phyloP scores from a whole-genome alignment of 345 rosid genomes.

The Euphorbia pulcherrima region DNA sequence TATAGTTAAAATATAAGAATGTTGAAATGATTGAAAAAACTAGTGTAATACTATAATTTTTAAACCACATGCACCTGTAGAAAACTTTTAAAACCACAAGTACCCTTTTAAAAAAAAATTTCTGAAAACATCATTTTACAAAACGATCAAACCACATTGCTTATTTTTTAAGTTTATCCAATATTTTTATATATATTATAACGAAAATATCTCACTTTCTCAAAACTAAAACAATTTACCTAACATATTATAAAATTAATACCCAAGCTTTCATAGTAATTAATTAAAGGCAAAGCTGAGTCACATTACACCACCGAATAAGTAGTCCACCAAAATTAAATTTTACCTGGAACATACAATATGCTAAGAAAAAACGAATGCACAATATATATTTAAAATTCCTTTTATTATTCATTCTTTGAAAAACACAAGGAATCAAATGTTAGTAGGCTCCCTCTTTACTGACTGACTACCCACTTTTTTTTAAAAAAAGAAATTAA shows the following conservation, averaged over 20 bases:
- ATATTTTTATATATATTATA: neutral
- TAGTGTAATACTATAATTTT: too few species aligned
- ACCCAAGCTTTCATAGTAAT: neutral
- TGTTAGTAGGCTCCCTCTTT: neutral
- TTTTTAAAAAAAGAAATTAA: constrained; percentile 11
- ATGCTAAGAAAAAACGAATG: too few species aligned
- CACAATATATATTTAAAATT: too few species aligned
- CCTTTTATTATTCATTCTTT: constrained; percentile 6
- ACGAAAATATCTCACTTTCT: neutral
- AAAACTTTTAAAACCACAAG: too few species aligned
- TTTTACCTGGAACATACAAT: neutral
- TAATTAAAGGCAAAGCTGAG: neutral
- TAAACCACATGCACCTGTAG: too few species aligned
- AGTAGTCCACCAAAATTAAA: neutral
- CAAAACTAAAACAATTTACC: neutral
- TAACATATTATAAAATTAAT: neutral
- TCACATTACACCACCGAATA: neutral
- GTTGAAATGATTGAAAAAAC: too few species aligned
- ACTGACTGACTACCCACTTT: neutral
- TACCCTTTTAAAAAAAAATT: too few species aligned
- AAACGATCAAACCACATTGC: too few species aligned
- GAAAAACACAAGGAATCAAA: constrained; percentile 10
- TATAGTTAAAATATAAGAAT: too few species aligned
- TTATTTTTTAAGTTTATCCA: too few species aligned
- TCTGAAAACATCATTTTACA: too few species aligned